These are phyloP conservation scores for Moesziomyces sp. DNA, from an alignment of 1,284 basidiomycete species.

Conservation along the genomic window DNA sequence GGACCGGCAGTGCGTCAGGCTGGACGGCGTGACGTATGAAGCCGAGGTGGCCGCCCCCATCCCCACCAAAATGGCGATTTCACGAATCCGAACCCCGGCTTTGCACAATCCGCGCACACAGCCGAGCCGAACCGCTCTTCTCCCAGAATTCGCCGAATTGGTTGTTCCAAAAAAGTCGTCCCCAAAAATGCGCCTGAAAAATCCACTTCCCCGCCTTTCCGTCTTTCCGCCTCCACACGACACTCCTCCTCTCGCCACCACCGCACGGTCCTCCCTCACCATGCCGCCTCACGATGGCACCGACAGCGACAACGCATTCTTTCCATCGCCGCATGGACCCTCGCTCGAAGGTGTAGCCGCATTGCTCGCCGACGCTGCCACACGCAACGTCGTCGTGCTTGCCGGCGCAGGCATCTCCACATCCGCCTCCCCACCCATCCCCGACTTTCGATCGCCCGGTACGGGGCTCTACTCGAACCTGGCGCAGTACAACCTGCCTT, in stretches of 20 bases:
- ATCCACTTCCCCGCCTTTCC: too few species aligned
- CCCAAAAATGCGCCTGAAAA: too few species aligned
- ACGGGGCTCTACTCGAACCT: conserved; percentile 73
- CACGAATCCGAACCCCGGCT: too few species aligned
- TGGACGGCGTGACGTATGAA: too few species aligned
- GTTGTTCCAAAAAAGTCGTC: too few species aligned
- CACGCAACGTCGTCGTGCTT: conserved; percentile 70
- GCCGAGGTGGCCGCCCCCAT: too few species aligned
- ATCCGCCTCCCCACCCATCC: conserved; percentile 69
- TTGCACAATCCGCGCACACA: too few species aligned
- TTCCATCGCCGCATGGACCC: conserved; percentile 31
- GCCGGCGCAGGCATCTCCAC: conserved; percentile 72
- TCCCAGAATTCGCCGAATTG: too few species aligned
- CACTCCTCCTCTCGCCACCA: neutral
- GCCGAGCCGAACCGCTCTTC: too few species aligned
- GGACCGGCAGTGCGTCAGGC: too few species aligned
- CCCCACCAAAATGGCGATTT: too few species aligned
- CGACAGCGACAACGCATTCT: conserved; percentile 20
- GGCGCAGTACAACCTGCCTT: conserved; percentile 71
- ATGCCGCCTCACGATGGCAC: neutral
- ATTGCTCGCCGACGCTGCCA: conserved; percentile 27
- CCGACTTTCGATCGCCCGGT: conserved; percentile 70
- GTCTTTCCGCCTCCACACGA: too few species aligned
- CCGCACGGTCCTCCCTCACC: neutral
- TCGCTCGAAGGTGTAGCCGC: conserved; percentile 40